Evolutionary conservation across 148 eudicot genomes (phyloP), one percentile per base, ranked within the genome.

Genomic region (Heliamphora exappendiculata): DNA sequence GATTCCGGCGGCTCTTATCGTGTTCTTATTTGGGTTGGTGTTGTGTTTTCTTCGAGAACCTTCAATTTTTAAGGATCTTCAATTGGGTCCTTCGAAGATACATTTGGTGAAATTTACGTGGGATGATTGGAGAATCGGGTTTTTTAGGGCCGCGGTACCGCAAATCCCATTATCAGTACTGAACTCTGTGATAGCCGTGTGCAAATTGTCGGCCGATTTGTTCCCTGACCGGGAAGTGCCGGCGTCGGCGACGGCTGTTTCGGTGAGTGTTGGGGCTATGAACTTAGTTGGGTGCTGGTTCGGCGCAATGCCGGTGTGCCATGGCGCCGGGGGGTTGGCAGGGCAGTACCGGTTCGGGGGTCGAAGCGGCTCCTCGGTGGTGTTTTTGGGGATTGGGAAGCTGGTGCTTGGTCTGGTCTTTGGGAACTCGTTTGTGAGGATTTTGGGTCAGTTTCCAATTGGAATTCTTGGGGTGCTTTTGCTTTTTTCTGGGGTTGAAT

Each of bases 241-340:
- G 1, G 87, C 82, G 2, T 85, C 90, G 1, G 87, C 82, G 2
- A 82, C 88, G 0, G 60, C 79, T 16, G 90, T 88, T 4, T 88
- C 90, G 0, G 66, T 85, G 10, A 88, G 88, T 13, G 90, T 88
- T 20, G 90, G 90, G 1, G 0, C 81, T 9, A 88, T 88, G 88
- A 88, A 88, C 59, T 74, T 88, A 49, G 82, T 84, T 0, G 90
- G 90, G 14, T 88, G 87, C 74, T 88, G 90, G 90, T 88, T 88
- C 24, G 90, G 90, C 10, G 90, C 88, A 22, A 88, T 88, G 90
- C 90, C 90, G 1, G 82, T 77, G 1, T 88, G 90, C 85, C 90
- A 88, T 42, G 90, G 90, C 3, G 90, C 90, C 3, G 90, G 90
- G 0, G 90, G 90, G 71, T 34, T 88, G 7, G 90, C 90, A 0